These are phyloP conservation scores for Boletus insuetus DNA, from an alignment of 768 basidiomycete genomes.

Conservation along the genomic window DNA sequence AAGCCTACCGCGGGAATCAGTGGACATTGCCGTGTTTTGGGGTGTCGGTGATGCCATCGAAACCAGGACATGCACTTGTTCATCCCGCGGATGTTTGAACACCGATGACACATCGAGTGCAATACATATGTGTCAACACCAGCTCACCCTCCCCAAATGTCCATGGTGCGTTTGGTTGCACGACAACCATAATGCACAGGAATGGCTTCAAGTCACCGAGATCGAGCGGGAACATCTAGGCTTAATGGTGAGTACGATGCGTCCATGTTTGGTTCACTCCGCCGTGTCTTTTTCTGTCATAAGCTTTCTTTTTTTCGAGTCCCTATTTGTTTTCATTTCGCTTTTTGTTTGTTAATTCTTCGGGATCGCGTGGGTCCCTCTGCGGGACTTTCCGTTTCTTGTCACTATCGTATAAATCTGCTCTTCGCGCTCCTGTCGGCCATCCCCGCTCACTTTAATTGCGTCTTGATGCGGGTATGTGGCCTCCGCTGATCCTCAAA, in stretches of 20 bases:
- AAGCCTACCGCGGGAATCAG: conserved; percentile 50
- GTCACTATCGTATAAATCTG: conserved; percentile 1
- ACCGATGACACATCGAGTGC: conserved; percentile 6
- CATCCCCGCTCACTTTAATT: conserved; percentile 7
- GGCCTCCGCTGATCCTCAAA: conserved; percentile 6
- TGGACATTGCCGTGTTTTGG: conserved; percentile 69
- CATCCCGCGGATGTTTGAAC: conserved; percentile 12
- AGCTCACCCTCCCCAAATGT: conserved; percentile 6
- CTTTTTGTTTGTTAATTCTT: conserved; percentile 3
- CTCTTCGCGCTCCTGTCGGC: conserved; percentile 2
- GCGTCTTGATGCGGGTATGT: conserved; percentile 14
- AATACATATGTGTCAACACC: not conserved
- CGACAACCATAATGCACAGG: conserved; percentile 31
- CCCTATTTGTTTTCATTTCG: conserved; percentile 11
- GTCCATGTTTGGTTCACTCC: conserved; percentile 4
- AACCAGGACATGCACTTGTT: conserved; percentile 15
- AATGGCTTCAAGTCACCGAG: conserved; percentile 36
- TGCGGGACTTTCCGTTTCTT: conserved; percentile 7
- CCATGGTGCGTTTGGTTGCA: conserved; percentile 17
- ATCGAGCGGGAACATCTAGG: conserved; percentile 24
- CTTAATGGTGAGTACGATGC: conserved; percentile 26
- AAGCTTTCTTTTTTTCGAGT: conserved; percentile 1
- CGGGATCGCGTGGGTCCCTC: conserved; percentile 12
- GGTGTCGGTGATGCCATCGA: conserved; percentile 25
- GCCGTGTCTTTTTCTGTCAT: not conserved